Evolutionary conservation across 305 asterid genomes (phyloP).

Genomic region (Lippia alba): DNA sequence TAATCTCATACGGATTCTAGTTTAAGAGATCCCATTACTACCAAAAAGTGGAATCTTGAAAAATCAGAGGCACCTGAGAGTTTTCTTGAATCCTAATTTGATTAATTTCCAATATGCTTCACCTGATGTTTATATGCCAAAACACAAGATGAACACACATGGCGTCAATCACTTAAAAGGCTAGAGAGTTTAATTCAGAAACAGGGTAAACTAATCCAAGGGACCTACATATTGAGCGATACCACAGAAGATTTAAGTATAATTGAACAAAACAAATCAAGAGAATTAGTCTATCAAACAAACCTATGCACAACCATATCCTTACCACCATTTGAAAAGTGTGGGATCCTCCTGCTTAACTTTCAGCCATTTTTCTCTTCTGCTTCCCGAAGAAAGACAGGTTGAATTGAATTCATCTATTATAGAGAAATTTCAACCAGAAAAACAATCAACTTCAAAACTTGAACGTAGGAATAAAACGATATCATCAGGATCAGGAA

Average conservation of each 20-base stretch:
- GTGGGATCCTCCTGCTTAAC: slow-evolving; percentile 63
- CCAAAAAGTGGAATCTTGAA: slow-evolving; percentile 1
- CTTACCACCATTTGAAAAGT: slow-evolving; percentile 61
- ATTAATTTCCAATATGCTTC: background rate
- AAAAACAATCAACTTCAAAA: slow-evolving; percentile 53
- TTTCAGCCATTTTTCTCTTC: slow-evolving; percentile 67
- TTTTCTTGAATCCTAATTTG: slow-evolving; percentile 3
- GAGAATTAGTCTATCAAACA: slow-evolving; percentile 35
- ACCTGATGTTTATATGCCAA: background rate
- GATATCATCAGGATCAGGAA: slow-evolving; percentile 40
- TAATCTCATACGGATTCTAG: background rate
- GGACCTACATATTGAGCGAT: slow-evolving; percentile 15
- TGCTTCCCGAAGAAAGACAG: slow-evolving; percentile 69
- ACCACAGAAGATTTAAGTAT: slow-evolving; percentile 16
- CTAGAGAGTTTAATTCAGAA: slow-evolving; percentile 7
- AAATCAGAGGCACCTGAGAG: background rate
- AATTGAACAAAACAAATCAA: slow-evolving; percentile 10
- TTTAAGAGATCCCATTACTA: background rate
- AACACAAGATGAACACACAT: background rate
- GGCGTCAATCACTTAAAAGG: background rate
- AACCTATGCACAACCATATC: slow-evolving; percentile 46
- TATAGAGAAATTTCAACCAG: slow-evolving; percentile 63
- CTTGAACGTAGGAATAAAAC: slow-evolving; percentile 37
- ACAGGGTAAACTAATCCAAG: slow-evolving; percentile 9
- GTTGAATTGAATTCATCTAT: slow-evolving; percentile 69